Conservation (phyloP, 176 grass and related monocot genomes). For the Poa annua region DNA sequence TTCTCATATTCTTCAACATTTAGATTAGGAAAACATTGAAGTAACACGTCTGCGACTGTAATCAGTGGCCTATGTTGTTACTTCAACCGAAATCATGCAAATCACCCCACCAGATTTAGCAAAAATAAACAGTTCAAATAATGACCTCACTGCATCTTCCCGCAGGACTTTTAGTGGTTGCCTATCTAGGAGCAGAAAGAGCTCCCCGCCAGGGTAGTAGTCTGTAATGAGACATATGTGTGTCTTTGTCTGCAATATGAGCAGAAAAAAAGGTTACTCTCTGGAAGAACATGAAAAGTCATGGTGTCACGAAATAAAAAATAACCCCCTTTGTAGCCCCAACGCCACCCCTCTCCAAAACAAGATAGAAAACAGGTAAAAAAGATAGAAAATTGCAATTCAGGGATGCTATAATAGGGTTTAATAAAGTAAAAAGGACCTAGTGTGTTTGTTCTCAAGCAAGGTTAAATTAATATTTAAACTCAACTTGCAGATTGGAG, state of each 20-base stretch:
- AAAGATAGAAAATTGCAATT: neutral
- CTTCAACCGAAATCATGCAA: neutral
- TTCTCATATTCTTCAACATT: neutral
- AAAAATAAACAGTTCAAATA: slow-evolving; percentile 31
- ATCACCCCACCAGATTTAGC: neutral
- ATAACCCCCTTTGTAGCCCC: neutral
- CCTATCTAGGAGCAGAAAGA: slow-evolving; percentile 84
- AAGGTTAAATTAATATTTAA: neutral
- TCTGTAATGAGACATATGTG: slow-evolving; percentile 94
- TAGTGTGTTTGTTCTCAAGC: neutral
- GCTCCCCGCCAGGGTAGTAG: slow-evolving; percentile 85
- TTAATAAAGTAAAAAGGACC: slow-evolving; percentile 16
- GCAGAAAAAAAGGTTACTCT: slow-evolving; percentile 24
- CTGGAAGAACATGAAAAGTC: neutral
- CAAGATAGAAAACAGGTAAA: neutral
- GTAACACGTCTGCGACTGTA: neutral
- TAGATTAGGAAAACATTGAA: neutral
- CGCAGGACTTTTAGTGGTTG: slow-evolving; percentile 81
- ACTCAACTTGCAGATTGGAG: neutral
- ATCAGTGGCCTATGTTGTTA: neutral
- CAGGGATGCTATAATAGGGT: neutral
- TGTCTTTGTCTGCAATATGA: slow-evolving; percentile 74
- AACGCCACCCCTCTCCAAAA: neutral
- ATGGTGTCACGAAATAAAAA: neutral
- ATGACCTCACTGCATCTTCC: slow-evolving; percentile 90